These are phyloP conservation scores for Escovopsis sp. DNA, from an alignment of 2,329 filamentous ascomycete genomes.

Conservation along the genomic window DNA sequence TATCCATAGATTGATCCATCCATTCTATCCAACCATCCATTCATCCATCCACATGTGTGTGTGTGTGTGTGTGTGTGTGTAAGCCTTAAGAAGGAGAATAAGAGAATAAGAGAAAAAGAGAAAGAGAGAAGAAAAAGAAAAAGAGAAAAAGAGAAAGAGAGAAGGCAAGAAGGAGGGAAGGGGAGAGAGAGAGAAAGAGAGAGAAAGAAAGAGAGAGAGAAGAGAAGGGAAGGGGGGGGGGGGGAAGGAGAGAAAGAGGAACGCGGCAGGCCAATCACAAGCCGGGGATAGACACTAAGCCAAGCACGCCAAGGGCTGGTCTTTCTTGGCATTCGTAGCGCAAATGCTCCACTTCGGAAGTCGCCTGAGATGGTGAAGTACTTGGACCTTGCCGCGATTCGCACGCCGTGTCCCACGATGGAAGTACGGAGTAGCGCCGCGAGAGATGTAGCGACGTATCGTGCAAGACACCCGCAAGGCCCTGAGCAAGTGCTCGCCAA, in stretches of 20 bases:
- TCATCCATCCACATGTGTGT: too few relatives aligned
- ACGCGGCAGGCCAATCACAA: conserved; percentile 16
- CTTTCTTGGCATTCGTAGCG: conserved; percentile 16
- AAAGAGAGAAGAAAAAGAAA: too few relatives aligned
- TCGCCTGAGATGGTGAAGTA: neutral
- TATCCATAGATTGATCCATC: too few relatives aligned
- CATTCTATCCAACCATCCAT: too few relatives aligned
- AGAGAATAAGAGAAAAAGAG: too few relatives aligned
- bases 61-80: too few relatives aligned
- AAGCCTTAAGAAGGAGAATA: too few relatives aligned
- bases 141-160: too few relatives aligned
- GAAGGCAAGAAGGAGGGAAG: neutral
- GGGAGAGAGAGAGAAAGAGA: neutral
- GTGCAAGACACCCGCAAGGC: too few relatives aligned
- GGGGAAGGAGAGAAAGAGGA: neutral
- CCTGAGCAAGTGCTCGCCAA: too few relatives aligned
- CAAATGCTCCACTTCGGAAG: too few relatives aligned
- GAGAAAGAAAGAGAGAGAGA: neutral
- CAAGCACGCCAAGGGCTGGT: conserved; percentile 27
- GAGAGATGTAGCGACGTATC: conserved; percentile 2
- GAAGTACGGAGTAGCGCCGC: too few relatives aligned
- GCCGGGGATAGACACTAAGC: conserved; percentile 18
- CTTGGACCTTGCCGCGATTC: neutral
- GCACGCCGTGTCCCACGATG: neutral
- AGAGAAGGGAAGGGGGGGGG: neutral